Conservation (phyloP, 2,329 filamentous ascomycete species). For the Colletotrichum theobromicola region DNA sequence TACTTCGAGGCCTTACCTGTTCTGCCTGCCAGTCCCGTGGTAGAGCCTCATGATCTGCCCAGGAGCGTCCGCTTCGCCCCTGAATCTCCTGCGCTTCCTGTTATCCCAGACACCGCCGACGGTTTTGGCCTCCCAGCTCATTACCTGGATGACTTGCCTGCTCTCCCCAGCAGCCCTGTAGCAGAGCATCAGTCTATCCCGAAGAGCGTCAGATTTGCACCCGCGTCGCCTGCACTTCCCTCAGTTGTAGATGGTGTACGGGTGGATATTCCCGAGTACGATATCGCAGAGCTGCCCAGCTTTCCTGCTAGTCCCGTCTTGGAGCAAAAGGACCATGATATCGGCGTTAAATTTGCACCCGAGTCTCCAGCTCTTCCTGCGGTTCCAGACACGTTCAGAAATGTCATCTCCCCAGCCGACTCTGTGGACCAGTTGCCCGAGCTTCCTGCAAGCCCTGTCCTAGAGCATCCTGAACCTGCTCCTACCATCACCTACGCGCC, state of each 20-base stretch:
- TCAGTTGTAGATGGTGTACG: neutral
- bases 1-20: neutral
- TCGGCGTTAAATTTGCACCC: neutral
- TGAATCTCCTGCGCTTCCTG: neutral
- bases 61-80: neutral
- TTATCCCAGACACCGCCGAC: neutral
- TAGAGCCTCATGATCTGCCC: neutral
- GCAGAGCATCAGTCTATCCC: neutral
- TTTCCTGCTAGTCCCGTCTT: neutral
- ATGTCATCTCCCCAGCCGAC: neutral
- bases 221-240: neutral
- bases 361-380: neutral
- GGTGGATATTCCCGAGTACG: neutral
- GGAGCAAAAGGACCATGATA: neutral
- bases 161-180: neutral
- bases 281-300: neutral
- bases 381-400: neutral
- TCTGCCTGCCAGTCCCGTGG: neutral
- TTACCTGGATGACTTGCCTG: neutral
- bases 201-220: neutral
- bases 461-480: neutral
- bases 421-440: conserved; percentile 8
- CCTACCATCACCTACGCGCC: neutral
- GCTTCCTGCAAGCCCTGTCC: conserved; percentile 15
- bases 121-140: neutral